Base-by-base conservation (phyloP, 352 stramenopile species). In the Phytophthora palmivora region DNA sequence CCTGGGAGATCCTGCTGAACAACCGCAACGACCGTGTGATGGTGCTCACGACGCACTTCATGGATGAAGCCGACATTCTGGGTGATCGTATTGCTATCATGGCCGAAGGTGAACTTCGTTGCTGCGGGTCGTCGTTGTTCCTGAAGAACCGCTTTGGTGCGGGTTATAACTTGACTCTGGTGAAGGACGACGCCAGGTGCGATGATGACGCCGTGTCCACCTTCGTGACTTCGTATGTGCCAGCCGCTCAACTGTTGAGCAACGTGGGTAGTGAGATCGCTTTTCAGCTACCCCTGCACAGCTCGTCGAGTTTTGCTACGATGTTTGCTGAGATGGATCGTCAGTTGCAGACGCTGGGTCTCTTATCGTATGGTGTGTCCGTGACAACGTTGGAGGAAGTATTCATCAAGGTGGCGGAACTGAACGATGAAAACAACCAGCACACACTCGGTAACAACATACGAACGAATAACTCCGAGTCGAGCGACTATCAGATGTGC, bases 31-130 rank as follows among this genome's bases (percentile, higher is more conserved):
- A 49, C 24, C 43, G 43, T 22, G 43, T 49, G 15, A 54, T 54
- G 46, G 46, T 97, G 19, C 56, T 97, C 10, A 97, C 88, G 5
- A 98, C 92, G 38, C 95, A 98, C 58, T 98, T 98, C 63, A 98
- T 98, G 92, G 92, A 79, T 38, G 91, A 97, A 62, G 85, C 87
- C 5, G 87, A 97, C 58, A 70, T 92, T 6, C 63, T 97, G 14
- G 82, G 77, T 16, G 86, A 95, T 48, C 78, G 82, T 8, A 90
- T 95, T 22, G 74, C 82, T 19, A 91, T 95, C 39, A 94, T 95
- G 86, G 74, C 85, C 2, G 71, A 92, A 37, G 86, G 94, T 6
- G 66, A 84, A 24, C 19, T 88, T 10, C 73, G 74, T 0, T 85
- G 78, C 66, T 86, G 73, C 26, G 86, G 86, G 0, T 89, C 79